A percentile compares a stretch with the other conserved stretches of the same genome.
Evolutionary conservation across 106 monocot genomes (phyloP).

Genomic region (Acorus gramineus): DNA sequence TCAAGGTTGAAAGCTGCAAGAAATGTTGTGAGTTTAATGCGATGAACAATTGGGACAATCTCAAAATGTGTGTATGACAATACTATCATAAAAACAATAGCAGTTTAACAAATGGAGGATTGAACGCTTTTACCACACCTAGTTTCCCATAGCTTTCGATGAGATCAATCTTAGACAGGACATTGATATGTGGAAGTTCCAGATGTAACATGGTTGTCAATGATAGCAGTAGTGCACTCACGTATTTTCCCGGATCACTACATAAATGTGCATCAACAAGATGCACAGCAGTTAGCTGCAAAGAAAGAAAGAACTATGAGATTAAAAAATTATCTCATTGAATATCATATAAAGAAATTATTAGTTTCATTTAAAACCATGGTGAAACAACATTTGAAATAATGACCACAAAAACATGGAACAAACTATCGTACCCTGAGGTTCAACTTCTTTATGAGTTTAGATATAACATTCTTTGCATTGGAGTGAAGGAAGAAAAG

Average conservation of each 20-base stretch:
- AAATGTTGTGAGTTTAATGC: background rate
- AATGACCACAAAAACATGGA: background rate
- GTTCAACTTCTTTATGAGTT: conserved; percentile 65
- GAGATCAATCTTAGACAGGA: conserved; percentile 93
- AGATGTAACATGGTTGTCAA: conserved; percentile 88
- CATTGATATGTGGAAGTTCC: conserved; percentile 95
- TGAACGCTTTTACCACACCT: conserved; percentile 25
- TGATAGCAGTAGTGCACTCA: conserved; percentile 86
- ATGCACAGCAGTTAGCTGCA: conserved; percentile 82
- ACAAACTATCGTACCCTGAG: conserved; percentile 46
- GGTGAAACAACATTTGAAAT: background rate
- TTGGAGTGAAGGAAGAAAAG: conserved; percentile 97
- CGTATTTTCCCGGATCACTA: conserved; percentile 93
- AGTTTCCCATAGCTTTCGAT: conserved; percentile 89
- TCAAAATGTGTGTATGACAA: too few species aligned
- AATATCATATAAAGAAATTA: conserved; percentile 1
- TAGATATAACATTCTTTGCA: conserved; percentile 66
- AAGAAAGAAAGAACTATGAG: background rate
- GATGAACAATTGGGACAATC: too few species aligned
- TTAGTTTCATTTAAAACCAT: background rate
- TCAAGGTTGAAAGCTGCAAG: conserved; percentile 82
- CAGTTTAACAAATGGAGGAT: background rate
- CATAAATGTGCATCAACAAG: conserved; percentile 93
- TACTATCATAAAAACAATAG: too few species aligned
- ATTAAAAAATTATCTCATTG: too few species aligned